Evolutionary conservation across 805 yeast genomes (phyloP).

Genomic region (Cyberlindnera mycetangii): DNA sequence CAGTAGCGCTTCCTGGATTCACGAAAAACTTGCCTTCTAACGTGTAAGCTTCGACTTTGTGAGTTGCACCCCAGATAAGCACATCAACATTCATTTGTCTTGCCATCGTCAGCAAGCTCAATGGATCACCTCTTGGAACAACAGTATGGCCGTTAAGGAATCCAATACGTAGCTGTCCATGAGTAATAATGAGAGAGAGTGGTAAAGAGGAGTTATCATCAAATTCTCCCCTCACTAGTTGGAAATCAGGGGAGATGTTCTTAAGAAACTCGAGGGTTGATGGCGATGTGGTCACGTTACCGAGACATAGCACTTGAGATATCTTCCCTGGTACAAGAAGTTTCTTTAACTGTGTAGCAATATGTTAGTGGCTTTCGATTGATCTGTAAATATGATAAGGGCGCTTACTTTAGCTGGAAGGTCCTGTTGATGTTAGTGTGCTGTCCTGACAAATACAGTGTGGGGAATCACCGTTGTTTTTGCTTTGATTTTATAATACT

Average conservation of each 20-base stretch:
- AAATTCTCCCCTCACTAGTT: constrained; percentile 78
- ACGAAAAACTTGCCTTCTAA: constrained; percentile 89
- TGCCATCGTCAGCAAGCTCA: constrained; percentile 76
- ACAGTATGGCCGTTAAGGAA: constrained; percentile 80
- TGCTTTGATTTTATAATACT: constrained; percentile 17
- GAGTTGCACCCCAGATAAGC: constrained; percentile 90
- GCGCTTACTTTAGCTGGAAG: constrained; percentile 39
- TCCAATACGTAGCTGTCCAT: constrained; percentile 76
- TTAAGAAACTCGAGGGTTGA: constrained; percentile 63
- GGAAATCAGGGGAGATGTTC: constrained; percentile 66
- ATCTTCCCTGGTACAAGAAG: constrained; percentile 83
- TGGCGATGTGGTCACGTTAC: constrained; percentile 72
- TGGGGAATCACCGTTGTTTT: too few species aligned
- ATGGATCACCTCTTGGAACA: constrained; percentile 84
- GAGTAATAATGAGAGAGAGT: constrained; percentile 57
- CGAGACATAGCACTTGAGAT: constrained; percentile 78
- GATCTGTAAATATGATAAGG: too few species aligned
- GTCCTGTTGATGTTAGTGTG: constrained; percentile 32
- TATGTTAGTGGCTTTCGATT: not conserved
- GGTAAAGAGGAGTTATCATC: constrained; percentile 58
- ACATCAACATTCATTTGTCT: constrained; percentile 91
- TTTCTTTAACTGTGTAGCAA: constrained; percentile 53
- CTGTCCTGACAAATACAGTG: constrained; percentile 1
- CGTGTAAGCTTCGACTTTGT: constrained; percentile 88
- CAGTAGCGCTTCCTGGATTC: constrained; percentile 97